phyloP scores from a whole-genome alignment of 2,329 filamentous ascomycete species.

The Mycosphaerelloides madeirae region DNA sequence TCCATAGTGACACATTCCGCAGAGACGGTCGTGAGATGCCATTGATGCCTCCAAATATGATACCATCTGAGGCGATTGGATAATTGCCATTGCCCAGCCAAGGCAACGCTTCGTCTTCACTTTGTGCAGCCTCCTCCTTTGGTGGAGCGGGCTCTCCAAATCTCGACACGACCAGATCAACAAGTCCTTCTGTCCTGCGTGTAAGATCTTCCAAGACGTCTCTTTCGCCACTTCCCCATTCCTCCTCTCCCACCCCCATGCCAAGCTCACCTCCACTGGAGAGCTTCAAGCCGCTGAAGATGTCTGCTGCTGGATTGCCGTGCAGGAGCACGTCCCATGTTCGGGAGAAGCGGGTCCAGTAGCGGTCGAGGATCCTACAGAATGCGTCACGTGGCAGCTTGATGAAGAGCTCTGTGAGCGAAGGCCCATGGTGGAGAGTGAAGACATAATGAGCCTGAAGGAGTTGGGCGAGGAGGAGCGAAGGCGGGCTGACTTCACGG shows the following conservation, averaged over 20 bases:
- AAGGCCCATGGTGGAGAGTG: conserved; percentile 77
- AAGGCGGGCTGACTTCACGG: conserved; percentile 79
- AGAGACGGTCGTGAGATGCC: conserved; percentile 67
- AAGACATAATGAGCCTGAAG: conserved; percentile 78
- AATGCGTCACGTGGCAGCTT: conserved; percentile 64
- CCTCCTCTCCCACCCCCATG: conserved; percentile 90
- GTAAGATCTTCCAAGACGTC: conserved; percentile 90
- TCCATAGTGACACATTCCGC: conserved; percentile 73
- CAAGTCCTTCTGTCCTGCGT: conserved; percentile 70
- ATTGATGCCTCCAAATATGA: conserved; percentile 78
- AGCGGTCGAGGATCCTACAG: conserved; percentile 66
- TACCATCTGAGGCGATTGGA: conserved; percentile 69
- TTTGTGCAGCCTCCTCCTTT: conserved; percentile 27
- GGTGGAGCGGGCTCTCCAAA: conserved; percentile 60
- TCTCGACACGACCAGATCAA: conserved; percentile 81
- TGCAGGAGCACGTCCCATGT: conserved; percentile 85
- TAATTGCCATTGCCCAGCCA: conserved; percentile 73
- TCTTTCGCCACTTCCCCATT: conserved; percentile 86
- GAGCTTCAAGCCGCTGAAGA: conserved; percentile 81
- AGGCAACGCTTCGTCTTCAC: conserved; percentile 31
- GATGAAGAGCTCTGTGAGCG: conserved; percentile 65
- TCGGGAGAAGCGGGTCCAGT: conserved; percentile 67
- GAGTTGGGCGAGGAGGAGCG: conserved; percentile 73
- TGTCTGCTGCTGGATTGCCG: conserved; percentile 75
- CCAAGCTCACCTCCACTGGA: conserved; percentile 87